Conservation (phyloP, 192 early-diverging fungal species). For the Piromyces sp. region DNA sequence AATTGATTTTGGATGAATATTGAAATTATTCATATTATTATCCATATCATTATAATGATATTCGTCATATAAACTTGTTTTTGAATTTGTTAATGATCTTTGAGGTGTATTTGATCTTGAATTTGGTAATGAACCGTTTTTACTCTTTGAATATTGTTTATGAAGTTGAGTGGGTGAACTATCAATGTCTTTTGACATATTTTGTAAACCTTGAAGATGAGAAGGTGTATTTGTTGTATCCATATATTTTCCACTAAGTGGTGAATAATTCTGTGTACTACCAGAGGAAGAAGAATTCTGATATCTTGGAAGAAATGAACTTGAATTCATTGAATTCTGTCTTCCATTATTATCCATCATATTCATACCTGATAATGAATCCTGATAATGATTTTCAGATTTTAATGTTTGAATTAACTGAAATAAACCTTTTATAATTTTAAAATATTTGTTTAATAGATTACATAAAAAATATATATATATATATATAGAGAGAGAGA, state of each 20-base stretch:
- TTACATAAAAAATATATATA: too few relatives aligned
- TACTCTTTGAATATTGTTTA: background rate
- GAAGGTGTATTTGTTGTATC: background rate
- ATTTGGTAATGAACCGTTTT: background rate
- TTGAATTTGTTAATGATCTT: background rate
- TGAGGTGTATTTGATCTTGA: background rate
- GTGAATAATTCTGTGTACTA: background rate
- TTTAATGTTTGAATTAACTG: background rate
- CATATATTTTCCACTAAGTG: background rate
- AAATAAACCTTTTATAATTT: background rate
- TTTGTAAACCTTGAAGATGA: background rate
- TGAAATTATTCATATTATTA: background rate
- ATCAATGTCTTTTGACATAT: background rate
- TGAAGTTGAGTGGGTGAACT: background rate
- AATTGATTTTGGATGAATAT: background rate
- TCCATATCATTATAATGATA: background rate
- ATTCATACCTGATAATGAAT: background rate
- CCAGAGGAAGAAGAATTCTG: background rate
- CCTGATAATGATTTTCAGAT: background rate
- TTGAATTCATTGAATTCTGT: background rate
- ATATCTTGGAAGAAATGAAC: background rate
- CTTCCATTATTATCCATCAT: background rate
- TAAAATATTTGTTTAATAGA: too few relatives aligned
- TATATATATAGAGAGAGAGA: too few relatives aligned
- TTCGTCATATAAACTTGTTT: background rate